phyloP scores from a whole-genome alignment of 441 rosid genomes.

The Euphorbia schlechtendalii region DNA sequence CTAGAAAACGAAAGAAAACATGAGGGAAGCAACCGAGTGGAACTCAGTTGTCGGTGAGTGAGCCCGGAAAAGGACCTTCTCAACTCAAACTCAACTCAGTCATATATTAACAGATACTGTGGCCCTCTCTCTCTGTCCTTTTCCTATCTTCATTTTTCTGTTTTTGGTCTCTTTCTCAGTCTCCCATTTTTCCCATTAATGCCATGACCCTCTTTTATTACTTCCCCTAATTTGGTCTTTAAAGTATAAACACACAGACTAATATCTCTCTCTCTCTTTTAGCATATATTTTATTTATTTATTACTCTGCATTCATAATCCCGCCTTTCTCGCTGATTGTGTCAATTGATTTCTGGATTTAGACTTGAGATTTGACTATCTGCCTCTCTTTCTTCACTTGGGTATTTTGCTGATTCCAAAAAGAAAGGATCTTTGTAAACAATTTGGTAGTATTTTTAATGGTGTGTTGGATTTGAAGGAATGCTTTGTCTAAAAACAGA shows the following conservation, averaged over 20 bases:
- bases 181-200: not conserved
- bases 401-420: not conserved
- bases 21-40: not conserved
- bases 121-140: not conserved
- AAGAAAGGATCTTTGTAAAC: not conserved
- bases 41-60: conserved; percentile 3
- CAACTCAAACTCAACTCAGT: not conserved
- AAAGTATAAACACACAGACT: not conserved
- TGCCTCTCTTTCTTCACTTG: not conserved
- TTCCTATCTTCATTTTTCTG: not conserved
- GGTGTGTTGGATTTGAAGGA: conserved; percentile 7
- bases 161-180: conserved; percentile 6
- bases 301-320: conserved; percentile 6
- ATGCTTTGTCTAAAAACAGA: conserved; percentile 79
- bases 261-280: not conserved
- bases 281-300: too few species aligned
- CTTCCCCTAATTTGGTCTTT: not conserved
- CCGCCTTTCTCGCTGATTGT: conserved; percentile 14
- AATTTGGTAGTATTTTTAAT: conserved; percentile 4
- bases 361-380: conserved; percentile 10
- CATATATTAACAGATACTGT: not conserved
- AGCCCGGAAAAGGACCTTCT: not conserved
- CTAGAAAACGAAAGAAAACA: not conserved
- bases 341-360: not conserved
- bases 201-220: too few species aligned